Base-by-base conservation (phyloP, 495 filamentous ascomycete species). In the Annulohypoxylon moriforme region DNA sequence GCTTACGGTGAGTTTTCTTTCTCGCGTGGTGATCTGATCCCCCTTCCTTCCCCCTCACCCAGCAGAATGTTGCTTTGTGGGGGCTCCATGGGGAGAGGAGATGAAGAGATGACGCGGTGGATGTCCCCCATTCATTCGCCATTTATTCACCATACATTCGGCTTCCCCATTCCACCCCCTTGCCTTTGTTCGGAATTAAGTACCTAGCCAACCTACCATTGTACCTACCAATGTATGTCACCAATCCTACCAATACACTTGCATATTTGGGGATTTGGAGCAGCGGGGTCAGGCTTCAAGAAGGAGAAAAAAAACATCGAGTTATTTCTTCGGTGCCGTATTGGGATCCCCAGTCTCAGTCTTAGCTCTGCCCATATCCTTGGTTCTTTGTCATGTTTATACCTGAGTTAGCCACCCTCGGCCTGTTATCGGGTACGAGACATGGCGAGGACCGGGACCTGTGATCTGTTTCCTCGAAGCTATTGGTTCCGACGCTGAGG, bases 361-460 rank as follows among this genome's bases (percentile, higher is more conserved):
- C 16, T 20, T 14, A 16, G 20, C 25, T 25, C 27, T 31, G 33
- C 47, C 27, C 18, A 25, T 16, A 25, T 18, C 25, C 46, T 20
- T 56, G 25, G 44, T 34, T 57, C 46, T 52, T 56, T 38, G 44
- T 52, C 64, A 16, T 27, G 20, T 24, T 49, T 22, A 22, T 22
- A 46, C 55, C 33, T 60, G 31, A 9, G 29, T 40, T 18, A 33
- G 34, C 34, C 40, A 66, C 66, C 59, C 55, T 66, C 65, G 71
- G 65, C 27, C 60, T 52, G 71, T 59, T 69, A 34, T 73, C 71
- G 65, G 71, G 49, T 29, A 62, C 71, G 66, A 73, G 56, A 64
- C 61, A 55, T 24, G 47, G 57, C 65, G 66, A 73, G 49, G 57
- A 53, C 53, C 64, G 56, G 49, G 10, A 58, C 60, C 56, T 47